Base-by-base conservation (phyloP, 2,329 filamentous ascomycete species). In the Aureobasidium sp. region DNA sequence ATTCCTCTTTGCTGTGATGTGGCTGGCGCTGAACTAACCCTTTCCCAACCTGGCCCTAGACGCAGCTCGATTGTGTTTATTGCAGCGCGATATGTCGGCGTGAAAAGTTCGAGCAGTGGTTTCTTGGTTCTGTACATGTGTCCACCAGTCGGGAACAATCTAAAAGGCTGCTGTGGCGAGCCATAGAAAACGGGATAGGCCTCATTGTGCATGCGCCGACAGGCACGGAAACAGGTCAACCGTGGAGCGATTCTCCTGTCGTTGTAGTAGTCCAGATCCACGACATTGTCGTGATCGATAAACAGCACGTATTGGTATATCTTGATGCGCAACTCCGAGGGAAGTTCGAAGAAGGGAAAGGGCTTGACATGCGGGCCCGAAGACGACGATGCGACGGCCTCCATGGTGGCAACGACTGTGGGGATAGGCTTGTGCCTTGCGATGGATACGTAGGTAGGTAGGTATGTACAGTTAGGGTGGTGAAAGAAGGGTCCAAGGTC, bases 111-210 rank as follows among this genome's bases (percentile, higher is more conserved):
- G 31, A 92, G 78, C 0, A 92, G 77, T 1, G 88, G 88, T 67
- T 84, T 84, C 75, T 89, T 89, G 34, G 85, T 86, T 74, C 90
- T 87, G 77, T 89, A 89, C 74, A 87, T 86, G 42, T 82, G 80
- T 48, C 85, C 85, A 5, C 82, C 78, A 3, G 81, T 85, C 14
- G 87, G 86, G 68, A 90, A 91, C 39, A 91, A 72, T 61, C 87
- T 85, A 59, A 88, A 82, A 0, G 81, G 79, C 59, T 83, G 81
- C 9, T 78, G 80, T 53, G 62, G 56, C 27, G 52, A 51, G 69
- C 82, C 82, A 74, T 88, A 90, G 71, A 90, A 88, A 64, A 81
- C 78, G 67, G 86, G 80, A 0, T 83, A 82, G 0, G 87, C 84
- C 72, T 91, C 88, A 17, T 73, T 70, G 68, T 88, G 83, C 44